Evolutionary conservation across 345 rosid genomes (phyloP).

Genomic region (Citropsis articulata): DNA sequence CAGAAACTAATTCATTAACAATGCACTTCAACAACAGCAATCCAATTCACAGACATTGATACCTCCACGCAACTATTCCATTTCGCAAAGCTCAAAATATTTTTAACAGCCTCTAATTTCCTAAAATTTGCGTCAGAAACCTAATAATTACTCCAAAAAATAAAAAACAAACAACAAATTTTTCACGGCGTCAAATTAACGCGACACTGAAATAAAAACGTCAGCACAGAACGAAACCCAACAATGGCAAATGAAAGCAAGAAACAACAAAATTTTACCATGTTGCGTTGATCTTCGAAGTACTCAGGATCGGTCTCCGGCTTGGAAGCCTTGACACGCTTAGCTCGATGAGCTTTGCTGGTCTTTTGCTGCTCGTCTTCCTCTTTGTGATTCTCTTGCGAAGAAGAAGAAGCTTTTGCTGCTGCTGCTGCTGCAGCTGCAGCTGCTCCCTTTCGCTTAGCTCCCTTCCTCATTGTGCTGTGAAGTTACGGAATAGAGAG

Average conservation of each 20-base stretch:
- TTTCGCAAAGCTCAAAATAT: neutral
- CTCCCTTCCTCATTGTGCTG: conserved; percentile 40
- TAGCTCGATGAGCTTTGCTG: conserved; percentile 41
- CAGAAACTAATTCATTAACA: too few species aligned
- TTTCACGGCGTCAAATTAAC: neutral
- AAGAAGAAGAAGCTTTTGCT: conserved; percentile 27
- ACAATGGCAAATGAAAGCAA: neutral
- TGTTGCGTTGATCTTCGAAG: conserved; percentile 78
- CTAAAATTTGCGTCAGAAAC: neutral
- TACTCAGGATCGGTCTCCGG: conserved; percentile 67
- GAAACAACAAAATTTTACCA: conserved; percentile 43
- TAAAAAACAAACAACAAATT: neutral
- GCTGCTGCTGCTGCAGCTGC: neutral
- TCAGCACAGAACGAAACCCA: neutral
- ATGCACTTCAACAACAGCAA: neutral
- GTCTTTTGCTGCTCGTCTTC: conserved; percentile 11
- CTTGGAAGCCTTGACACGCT: conserved; percentile 48
- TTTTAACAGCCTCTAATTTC: neutral
- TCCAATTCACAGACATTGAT: neutral
- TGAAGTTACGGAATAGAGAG: neutral
- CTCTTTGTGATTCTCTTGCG: conserved; percentile 11
- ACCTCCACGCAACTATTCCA: neutral
- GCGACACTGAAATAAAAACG: neutral
- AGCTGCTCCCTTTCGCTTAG: conserved; percentile 36
- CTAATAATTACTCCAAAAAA: neutral